Evolutionary conservation across 139 green algal species (phyloP), one percentile per base, ranked within the genome.

Genomic region (Ettlia oleoabundans): DNA sequence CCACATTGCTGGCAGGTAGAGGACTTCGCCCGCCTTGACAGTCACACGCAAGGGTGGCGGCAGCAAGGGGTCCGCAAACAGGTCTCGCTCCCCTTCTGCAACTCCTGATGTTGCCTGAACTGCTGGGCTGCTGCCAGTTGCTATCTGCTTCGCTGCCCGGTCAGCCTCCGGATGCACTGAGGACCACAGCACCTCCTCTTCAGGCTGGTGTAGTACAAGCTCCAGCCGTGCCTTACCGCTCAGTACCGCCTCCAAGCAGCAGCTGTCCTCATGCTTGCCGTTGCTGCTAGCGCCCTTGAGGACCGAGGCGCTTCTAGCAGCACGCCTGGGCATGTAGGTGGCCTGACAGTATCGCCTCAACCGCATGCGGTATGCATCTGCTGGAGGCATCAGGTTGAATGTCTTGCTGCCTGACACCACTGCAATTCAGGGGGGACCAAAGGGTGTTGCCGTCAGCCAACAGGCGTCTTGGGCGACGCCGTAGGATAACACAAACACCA

Each of bases 1-100:
- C 94, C 94, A 97, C 26, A 92, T 68, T 22, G 88, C 82, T 0
- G 94, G 94, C 68, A 97, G 88, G 82, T 95, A 97, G 58, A 96
- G 75, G 76, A 93, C 33, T 53, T 97, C 93, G 0, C 93, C 93
- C 33, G 87, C 75, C 21, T 66, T 63, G 8, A 94, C 80, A 15
- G 74, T 86, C 24, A 90, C 89, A 4, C 78, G 35, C 21, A 95
- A 42, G 10, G 89, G 87, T 51, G 77, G 32, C 6, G 88, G 87
- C 73, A 92, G 69, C 26, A 37, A 66, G 10, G 79, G 64, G 63
- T 91, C 86, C 40, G 82, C 73, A 63, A 83, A 92, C 5, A 89
- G 81, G 24, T 78, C 65, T 6, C 15, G 19, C 30, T 1, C 30
- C 0, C 30, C 7, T 28, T 26, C 70, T 38, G 28, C 70, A 9